These are phyloP conservation scores for Claviceps sp. DNA, from an alignment of 2,329 filamentous ascomycete genomes.

Conservation along the genomic window DNA sequence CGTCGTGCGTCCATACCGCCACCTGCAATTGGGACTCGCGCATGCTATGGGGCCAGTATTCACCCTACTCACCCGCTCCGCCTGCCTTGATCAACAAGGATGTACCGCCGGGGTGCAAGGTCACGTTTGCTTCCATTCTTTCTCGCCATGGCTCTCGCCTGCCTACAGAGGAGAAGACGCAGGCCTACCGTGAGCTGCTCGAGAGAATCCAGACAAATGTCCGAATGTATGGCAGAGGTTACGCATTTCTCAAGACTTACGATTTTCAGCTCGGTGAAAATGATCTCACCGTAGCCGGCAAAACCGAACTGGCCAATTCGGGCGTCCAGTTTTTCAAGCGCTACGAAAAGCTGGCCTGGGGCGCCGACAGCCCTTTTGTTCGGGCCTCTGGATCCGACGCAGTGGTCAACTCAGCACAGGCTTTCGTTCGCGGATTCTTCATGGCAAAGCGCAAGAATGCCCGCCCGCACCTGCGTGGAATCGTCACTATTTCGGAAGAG, in stretches of 20 bases:
- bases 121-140: constrained; percentile 71
- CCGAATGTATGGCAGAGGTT: constrained; percentile 46
- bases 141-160: constrained; percentile 77
- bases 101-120: constrained; percentile 51
- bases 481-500: constrained; percentile 59
- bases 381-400: constrained; percentile 57
- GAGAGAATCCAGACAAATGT: constrained; percentile 46
- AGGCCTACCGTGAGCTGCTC: constrained; percentile 49
- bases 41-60: constrained; percentile 76
- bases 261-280: constrained; percentile 58
- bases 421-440: constrained; percentile 67
- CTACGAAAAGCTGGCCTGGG: constrained; percentile 47
- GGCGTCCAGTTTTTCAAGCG: constrained; percentile 63
- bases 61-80: constrained; percentile 66
- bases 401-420: constrained; percentile 60
- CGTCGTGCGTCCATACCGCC: neutral
- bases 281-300: constrained; percentile 52
- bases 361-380: constrained; percentile 49
- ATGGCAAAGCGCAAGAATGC: constrained; percentile 20
- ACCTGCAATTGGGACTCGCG: constrained; percentile 46
- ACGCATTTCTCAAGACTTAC: constrained; percentile 59
- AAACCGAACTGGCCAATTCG: constrained; percentile 58
- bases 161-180: constrained; percentile 57
- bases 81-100: constrained; percentile 44
- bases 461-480: constrained; percentile 35